Evolutionary conservation across 225 moss, liverwort and hornwort species (phyloP), one percentile per base, ranked within the genome.

Genomic region (Pleurozium schreberi): DNA sequence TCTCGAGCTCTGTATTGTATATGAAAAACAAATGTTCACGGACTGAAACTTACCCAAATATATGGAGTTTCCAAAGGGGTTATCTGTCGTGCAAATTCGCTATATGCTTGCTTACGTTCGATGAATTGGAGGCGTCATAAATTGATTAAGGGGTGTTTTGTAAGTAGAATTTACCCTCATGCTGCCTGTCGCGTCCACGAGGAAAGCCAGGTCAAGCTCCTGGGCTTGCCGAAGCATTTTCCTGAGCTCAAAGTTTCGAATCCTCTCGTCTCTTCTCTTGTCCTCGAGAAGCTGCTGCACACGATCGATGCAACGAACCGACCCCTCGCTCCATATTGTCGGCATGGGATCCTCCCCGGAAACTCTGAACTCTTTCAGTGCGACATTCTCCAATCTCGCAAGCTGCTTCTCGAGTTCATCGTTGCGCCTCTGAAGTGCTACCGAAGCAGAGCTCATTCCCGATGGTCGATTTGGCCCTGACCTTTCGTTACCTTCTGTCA

Each of bases 91-190:
- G 28, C 21, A 68, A 17, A 31, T 31, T 1, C 5, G 57, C n/a
- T 42, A 30, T 10, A 5, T 6, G 14, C 68, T 10, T 28, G n/a
- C 26, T 79, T 1, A 17, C 10, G 3, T 15, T 57, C 8, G 43
- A 31, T 7, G 15, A 62, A 62, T 23, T 25, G 25, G 47, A 47
- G 25, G 47, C 11, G 33, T 25, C 25, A 18, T 11, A 16, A 40
- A 61, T 31, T 21, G 8, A 23, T 63, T 21, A 8, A 23, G 10
- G 25, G 12, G 6, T 47, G 14, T 7, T 12, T 1, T 38, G 25
- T 1, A 5, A 18, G 58, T 18, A 34, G 12, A 18, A n/a, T n/a
- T 19, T 85, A 63, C 86, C 49, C 0, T 0, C 86, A 86, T 75
- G 22, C 63, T 86, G 7, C 11, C 3, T 2, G 86, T 86, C 19